Percentiles rank a stretch among this genome's conserved stretches.
phyloP scores from a whole-genome alignment of 2,329 filamentous ascomycete species.

The Boeremia lycopersici region DNA sequence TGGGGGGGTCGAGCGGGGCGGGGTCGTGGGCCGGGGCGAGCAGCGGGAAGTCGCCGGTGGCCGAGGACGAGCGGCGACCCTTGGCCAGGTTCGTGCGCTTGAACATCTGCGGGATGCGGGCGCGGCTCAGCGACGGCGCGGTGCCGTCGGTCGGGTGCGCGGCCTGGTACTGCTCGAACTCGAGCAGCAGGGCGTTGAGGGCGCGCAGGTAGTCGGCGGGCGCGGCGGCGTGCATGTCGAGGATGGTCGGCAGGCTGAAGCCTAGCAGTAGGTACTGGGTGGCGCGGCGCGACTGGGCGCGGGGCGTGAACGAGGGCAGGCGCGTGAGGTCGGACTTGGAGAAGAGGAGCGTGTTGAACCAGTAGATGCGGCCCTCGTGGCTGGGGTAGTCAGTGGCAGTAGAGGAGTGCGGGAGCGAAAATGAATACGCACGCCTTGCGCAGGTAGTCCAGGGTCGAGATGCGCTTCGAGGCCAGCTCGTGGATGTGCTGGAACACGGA shows the following conservation, averaged over 20 bases:
- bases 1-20: slow-evolving; percentile 34
- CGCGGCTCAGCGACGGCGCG: slow-evolving; percentile 73
- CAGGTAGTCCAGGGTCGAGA: slow-evolving; percentile 91
- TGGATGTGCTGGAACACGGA: slow-evolving; percentile 72
- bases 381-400: slow-evolving; percentile 53
- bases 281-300: slow-evolving; percentile 85
- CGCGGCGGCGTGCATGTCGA: slow-evolving; percentile 82
- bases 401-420: not conserved
- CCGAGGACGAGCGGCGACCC: slow-evolving; percentile 61
- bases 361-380: slow-evolving; percentile 92
- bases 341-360: slow-evolving; percentile 97
- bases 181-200: slow-evolving; percentile 80
- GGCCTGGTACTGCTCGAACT: slow-evolving; percentile 93
- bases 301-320: slow-evolving; percentile 83
- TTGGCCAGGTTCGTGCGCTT: slow-evolving; percentile 51
- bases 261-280: slow-evolving; percentile 94
- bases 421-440: slow-evolving; percentile 78
- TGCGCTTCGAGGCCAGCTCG: slow-evolving; percentile 87
- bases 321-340: slow-evolving; percentile 78
- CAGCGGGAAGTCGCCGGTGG: slow-evolving; percentile 55
- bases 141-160: slow-evolving; percentile 79
- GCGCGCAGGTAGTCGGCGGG: slow-evolving; percentile 86
- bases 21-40: slow-evolving; percentile 25
- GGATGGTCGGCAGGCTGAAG: slow-evolving; percentile 84
- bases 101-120: slow-evolving; percentile 67